phyloP scores from a whole-genome alignment of 352 stramenopile species.

The Phytophthora multivora region DNA sequence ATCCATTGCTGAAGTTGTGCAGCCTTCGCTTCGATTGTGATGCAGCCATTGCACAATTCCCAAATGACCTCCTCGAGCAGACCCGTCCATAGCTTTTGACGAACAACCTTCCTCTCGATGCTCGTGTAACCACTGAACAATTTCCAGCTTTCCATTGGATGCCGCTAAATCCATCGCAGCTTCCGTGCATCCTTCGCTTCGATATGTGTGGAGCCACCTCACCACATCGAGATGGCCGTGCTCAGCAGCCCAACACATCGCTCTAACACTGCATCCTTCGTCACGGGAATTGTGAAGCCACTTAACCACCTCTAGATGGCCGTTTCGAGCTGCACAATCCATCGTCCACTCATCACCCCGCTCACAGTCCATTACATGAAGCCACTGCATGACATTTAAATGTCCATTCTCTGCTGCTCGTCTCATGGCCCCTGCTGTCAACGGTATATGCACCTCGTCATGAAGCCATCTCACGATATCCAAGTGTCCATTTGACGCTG shows the following conservation, averaged over 20 bases:
- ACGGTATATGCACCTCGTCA: constrained; percentile 1
- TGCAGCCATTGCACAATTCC: constrained; percentile 27
- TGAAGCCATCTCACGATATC: constrained; percentile 29
- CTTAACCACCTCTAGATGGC: constrained; percentile 23
- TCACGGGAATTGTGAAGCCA: constrained; percentile 30
- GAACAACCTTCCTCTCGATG: constrained; percentile 23
- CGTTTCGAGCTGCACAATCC: constrained; percentile 17
- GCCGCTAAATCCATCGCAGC: constrained; percentile 24
- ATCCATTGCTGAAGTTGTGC: constrained; percentile 30
- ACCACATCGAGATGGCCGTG: constrained; percentile 27
- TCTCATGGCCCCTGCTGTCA: constrained; percentile 27
- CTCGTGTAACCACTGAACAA: constrained; percentile 30
- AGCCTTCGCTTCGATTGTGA: constrained; percentile 15
- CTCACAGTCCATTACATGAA: constrained; percentile 14
- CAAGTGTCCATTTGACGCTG: constrained; percentile 30
- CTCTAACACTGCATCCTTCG: constrained; percentile 26
- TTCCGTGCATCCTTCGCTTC: constrained; percentile 22
- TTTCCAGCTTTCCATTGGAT: constrained; percentile 5
- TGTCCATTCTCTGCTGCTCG: constrained; percentile 23
- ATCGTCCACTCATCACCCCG: constrained; percentile 16
- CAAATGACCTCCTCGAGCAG: constrained; percentile 19
- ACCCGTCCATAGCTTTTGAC: constrained; percentile 15
- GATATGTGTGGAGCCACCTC: constrained; percentile 23
- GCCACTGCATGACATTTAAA: constrained; percentile 27
- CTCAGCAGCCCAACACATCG: constrained; percentile 29